Base-by-base conservation (phyloP, 2,329 filamentous ascomycete genomes). In the Berkeleyomyces rouxiae region DNA sequence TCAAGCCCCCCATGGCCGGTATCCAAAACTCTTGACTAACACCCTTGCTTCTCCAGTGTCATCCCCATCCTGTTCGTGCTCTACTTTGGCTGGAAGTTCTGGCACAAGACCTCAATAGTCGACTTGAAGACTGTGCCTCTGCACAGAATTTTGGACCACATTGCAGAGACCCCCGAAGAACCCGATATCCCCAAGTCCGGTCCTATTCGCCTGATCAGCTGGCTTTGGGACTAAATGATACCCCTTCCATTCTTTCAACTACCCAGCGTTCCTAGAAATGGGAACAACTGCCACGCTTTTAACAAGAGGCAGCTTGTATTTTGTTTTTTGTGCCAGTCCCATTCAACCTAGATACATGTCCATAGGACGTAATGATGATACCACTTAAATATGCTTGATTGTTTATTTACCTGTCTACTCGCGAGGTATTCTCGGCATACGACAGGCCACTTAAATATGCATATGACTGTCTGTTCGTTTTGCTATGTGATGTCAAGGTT, bases 41-140 rank as follows among this genome's bases (percentile, higher is more conserved):
- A 37, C 64, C 61, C 65, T 64, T 65, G 46, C 44, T 63, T 46
- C 3, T 11, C 33, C 59, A 83, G 82, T 61, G 80, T 84, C 64
- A 82, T 85, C 40, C 80, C 82, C 0, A 75, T 85, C 7, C 81
- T 85, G 0, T 67, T 80, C 0, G 70, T 68, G 7, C 78, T 80
- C 7, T 88, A 80, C 67, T 66, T 78, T 10, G 77, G 81, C 55
- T 88, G 84, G 81, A 88, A 89, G 71, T 70, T 84, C 43, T 73
- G 79, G 69, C 86, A 85, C 69, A 79, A 81, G 66, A 85, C 85
- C 0, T 79, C 79, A 62, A 68, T 82, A 7, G 72, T 81, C 6
- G 70, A 76, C 0, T 70, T 84, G 3, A 71, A 74, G 9, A 74
- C 77, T 3, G 78, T 85, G 44, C 79, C 81, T 0, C 70, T 85